A percentile compares a stretch with the other conserved stretches of the same genome.
phyloP scores from a whole-genome alignment of 1,284 basidiomycete species.

The Cutaneotrichosporon sp. region DNA sequence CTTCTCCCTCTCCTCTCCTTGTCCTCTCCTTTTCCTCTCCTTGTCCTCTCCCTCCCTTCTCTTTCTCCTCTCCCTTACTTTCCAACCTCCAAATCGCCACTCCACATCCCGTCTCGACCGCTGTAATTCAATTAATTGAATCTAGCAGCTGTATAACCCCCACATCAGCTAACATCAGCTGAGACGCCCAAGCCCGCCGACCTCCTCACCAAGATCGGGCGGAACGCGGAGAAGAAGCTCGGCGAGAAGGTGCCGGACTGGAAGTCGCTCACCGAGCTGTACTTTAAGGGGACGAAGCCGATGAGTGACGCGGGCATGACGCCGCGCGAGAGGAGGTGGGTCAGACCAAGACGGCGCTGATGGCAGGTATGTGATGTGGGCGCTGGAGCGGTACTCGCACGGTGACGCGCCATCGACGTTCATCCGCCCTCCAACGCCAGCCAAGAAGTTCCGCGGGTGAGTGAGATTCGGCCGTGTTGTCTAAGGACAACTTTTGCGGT shows the following conservation, averaged over 20 bases:
- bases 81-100: not conserved
- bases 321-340: conserved; percentile 46
- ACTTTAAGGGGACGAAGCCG: conserved; percentile 34
- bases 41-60: no score
- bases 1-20: no score
- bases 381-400: conserved; percentile 43
- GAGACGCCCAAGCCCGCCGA: conserved; percentile 36
- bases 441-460: conserved; percentile 50
- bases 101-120: no score
- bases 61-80: no score
- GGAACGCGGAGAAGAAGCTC: conserved; percentile 45
- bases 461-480: conserved; percentile 18
- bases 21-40: no score
- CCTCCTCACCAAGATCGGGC: conserved; percentile 43
- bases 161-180: conserved; percentile 23
- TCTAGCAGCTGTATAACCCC: not conserved
- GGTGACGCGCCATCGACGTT: conserved; percentile 36
- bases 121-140: no score
- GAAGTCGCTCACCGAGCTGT: conserved; percentile 42
- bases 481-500: not conserved
- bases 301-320: conserved; percentile 39
- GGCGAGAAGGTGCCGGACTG: conserved; percentile 38
- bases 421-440: conserved; percentile 33
- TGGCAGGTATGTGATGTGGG: conserved; percentile 36
- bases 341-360: conserved; percentile 2